phyloP scores from a whole-genome alignment of 1,284 basidiomycete genomes.

The Ceratobasidium sp. region DNA sequence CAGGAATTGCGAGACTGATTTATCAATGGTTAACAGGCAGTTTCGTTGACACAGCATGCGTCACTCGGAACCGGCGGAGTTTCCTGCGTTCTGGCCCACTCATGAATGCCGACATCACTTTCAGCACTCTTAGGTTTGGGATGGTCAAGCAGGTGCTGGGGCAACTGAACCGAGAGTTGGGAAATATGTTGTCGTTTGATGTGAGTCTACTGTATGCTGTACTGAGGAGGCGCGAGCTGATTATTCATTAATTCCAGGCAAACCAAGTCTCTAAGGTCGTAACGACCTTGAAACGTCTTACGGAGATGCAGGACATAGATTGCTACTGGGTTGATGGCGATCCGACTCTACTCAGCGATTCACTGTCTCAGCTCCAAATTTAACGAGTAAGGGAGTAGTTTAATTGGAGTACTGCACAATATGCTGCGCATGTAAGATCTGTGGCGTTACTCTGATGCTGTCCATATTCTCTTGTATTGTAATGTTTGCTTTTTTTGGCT shows the following conservation, averaged over 20 bases:
- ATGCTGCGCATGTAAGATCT: too few relatives aligned
- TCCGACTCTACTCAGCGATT: not conserved
- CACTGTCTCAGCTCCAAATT: not conserved
- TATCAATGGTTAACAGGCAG: not conserved
- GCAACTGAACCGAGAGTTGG: not conserved
- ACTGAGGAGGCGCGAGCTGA: not conserved
- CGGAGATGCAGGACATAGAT: not conserved
- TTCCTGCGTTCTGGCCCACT: not conserved
- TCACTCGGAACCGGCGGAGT: conserved; percentile 15
- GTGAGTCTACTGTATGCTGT: not conserved
- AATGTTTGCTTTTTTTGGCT: too few relatives aligned
- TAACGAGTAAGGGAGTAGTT: not conserved
- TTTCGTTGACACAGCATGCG: not conserved
- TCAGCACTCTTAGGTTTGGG: conserved; percentile 32
- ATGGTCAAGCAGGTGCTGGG: conserved; percentile 1
- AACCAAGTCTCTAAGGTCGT: not conserved
- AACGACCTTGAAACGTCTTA: not conserved
- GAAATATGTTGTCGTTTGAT: not conserved
- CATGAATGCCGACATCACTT: conserved; percentile 25
- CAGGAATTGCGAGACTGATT: not conserved
- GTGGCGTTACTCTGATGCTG: too few relatives aligned
- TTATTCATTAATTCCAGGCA: not conserved
- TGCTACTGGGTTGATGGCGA: conserved; percentile 1
- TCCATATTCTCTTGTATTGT: too few relatives aligned
- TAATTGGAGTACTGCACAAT: too few relatives aligned